A percentile compares a stretch with the other conserved stretches of the same genome.
phyloP scores from a whole-genome alignment of 331 rosid genomes.

The Rosa hybrid region DNA sequence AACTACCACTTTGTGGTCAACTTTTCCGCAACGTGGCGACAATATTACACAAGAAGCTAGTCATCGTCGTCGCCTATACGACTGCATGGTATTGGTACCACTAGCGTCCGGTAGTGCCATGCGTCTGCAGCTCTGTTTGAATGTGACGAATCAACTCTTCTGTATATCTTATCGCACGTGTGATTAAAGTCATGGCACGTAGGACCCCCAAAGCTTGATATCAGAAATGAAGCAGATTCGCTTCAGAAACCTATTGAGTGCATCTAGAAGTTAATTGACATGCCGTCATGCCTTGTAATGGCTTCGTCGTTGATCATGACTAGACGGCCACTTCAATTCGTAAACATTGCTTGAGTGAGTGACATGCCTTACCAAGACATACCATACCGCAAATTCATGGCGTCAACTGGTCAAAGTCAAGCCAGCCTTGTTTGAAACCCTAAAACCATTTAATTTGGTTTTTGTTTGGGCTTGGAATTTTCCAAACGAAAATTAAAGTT shows the following conservation, averaged over 20 bases:
- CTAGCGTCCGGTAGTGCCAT: not conserved
- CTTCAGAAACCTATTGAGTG: not conserved
- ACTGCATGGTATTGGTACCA: constrained; percentile 4
- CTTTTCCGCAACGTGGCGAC: not conserved
- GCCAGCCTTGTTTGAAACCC: constrained; percentile 18
- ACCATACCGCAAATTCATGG: not conserved
- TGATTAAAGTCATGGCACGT: not conserved
- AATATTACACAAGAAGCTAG: not conserved
- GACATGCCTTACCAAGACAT: not conserved
- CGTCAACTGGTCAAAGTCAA: constrained; percentile 14
- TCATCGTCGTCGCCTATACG: not conserved
- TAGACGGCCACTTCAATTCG: not conserved
- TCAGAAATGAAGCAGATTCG: not conserved
- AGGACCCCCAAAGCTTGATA: not conserved
- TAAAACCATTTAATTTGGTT: not conserved
- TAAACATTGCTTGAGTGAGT: not conserved
- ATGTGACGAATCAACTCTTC: not conserved
- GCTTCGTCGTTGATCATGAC: not conserved
- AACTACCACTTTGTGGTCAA: not conserved
- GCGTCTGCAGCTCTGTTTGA: not conserved
- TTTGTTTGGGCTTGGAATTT: not conserved
- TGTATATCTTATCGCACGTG: not conserved
- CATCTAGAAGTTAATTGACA: not conserved
- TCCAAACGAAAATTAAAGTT: not conserved
- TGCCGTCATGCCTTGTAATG: not conserved